These are phyloP conservation scores for Glarea lozoyensis DNA, from an alignment of 495 filamentous ascomycete genomes.

Conservation along the genomic window DNA sequence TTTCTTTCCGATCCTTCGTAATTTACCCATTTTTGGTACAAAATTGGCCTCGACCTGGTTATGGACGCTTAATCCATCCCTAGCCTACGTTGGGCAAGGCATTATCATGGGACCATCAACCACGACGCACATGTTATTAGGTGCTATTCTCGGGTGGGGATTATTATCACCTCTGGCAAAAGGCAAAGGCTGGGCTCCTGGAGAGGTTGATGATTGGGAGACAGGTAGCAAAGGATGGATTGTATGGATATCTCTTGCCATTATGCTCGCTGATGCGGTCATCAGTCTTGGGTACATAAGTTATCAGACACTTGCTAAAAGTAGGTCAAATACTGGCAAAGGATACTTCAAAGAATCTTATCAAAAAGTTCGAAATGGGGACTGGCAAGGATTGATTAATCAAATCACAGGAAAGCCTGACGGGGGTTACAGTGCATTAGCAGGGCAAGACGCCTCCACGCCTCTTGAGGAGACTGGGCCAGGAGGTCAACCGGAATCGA, in stretches of 20 bases:
- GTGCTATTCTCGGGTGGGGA: slow-evolving; percentile 85
- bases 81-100: slow-evolving; percentile 84
- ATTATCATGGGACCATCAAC: slow-evolving; percentile 90
- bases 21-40: slow-evolving; percentile 76
- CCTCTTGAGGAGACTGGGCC: slow-evolving; percentile 3
- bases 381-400: slow-evolving; percentile 17
- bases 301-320: slow-evolving; percentile 46
- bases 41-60: slow-evolving; percentile 73
- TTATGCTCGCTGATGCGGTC: slow-evolving; percentile 92
- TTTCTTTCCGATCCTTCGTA: slow-evolving; percentile 78
- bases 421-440: slow-evolving; percentile 16
- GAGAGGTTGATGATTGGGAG: slow-evolving; percentile 77
- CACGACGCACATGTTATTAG: slow-evolving; percentile 91
- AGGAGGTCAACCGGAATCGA: not conserved
- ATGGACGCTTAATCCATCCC: slow-evolving; percentile 92
- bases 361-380: slow-evolving; percentile 10
- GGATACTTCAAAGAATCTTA: slow-evolving; percentile 3
- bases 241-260: slow-evolving; percentile 87
- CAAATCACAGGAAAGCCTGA: slow-evolving; percentile 2
- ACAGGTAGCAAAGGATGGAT: slow-evolving; percentile 96
- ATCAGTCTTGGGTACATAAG: slow-evolving; percentile 80
- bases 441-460: slow-evolving; percentile 10
- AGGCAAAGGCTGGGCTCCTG: slow-evolving; percentile 78
- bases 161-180: slow-evolving; percentile 86
- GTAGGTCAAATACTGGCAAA: too few species aligned